phyloP scores from a whole-genome alignment of 768 basidiomycete species.

The Tylopilus rubrobrunneus region DNA sequence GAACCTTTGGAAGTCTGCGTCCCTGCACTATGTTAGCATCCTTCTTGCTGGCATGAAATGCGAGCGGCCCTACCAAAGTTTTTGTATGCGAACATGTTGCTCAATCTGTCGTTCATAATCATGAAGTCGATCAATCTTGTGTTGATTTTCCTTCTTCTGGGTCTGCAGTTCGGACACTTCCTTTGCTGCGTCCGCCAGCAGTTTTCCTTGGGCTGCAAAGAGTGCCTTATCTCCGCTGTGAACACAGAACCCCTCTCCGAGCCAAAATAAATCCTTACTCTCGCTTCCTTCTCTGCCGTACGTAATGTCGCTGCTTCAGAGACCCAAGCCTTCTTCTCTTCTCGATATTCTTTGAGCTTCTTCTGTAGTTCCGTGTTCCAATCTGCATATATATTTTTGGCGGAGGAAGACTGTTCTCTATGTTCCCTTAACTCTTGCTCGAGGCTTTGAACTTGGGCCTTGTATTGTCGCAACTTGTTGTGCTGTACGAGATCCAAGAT shows the following conservation, averaged over 20 bases:
- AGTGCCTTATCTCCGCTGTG: constrained; percentile 42
- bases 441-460: constrained; percentile 59
- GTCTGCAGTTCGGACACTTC: constrained; percentile 73
- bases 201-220: constrained; percentile 63
- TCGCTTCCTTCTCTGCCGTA: constrained; percentile 65
- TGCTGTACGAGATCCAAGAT: constrained; percentile 44
- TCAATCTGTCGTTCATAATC: constrained; percentile 90
- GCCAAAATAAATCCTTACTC: constrained; percentile 36
- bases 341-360: constrained; percentile 68
- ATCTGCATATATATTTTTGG: constrained; percentile 76
- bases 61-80: constrained; percentile 60
- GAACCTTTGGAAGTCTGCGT: constrained; percentile 67
- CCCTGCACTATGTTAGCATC: constrained; percentile 44
- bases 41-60: neutral
- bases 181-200: constrained; percentile 64
- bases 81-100: constrained; percentile 71
- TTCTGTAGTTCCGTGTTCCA: constrained; percentile 83
- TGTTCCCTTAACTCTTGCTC: constrained; percentile 70
- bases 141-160: constrained; percentile 69
- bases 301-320: constrained; percentile 65
- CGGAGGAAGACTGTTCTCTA: constrained; percentile 64
- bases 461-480: constrained; percentile 78
- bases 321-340: constrained; percentile 77
- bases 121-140: constrained; percentile 73
- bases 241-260: neutral